A percentile compares a stretch with the other conserved stretches of the same genome.
phyloP scores from a whole-genome alignment of 2,329 filamentous ascomycete genomes.

The Pseudocercospora fijiensis region DNA sequence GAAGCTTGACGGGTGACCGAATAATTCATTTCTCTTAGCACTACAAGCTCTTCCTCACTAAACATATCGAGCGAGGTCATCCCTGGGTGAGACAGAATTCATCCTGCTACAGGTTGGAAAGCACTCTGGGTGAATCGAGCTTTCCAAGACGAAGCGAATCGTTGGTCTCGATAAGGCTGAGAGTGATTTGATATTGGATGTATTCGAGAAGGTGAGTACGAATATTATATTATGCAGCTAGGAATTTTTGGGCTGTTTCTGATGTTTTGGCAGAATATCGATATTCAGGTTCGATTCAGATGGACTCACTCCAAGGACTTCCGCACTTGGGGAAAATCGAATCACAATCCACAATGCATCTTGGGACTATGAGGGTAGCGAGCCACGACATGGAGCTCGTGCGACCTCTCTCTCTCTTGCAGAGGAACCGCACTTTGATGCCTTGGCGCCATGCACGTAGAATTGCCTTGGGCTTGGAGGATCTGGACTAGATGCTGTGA shows the following conservation, averaged over 20 bases:
- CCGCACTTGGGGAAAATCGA: conserved; percentile 70
- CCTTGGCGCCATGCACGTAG: conserved; percentile 64
- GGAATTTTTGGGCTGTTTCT: background rate
- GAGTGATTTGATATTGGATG: conserved; percentile 66
- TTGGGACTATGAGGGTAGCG: conserved; percentile 57
- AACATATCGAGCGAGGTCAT: conserved; percentile 65
- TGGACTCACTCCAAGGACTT: conserved; percentile 68
- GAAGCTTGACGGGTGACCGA: background rate
- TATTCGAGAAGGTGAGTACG: conserved; percentile 56
- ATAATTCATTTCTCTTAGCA: background rate
- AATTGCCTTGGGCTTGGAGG: conserved; percentile 60
- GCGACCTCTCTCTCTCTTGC: conserved; percentile 62
- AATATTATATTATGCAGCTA: no score
- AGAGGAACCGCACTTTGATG: conserved; percentile 68
- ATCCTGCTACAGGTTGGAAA: conserved; percentile 74
- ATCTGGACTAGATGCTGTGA: background rate
- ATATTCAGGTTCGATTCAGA: conserved; percentile 70
- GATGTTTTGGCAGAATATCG: conserved; percentile 52
- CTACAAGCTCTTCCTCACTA: conserved; percentile 37
- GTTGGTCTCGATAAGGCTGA: conserved; percentile 68
- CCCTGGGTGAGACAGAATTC: conserved; percentile 66
- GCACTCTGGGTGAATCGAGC: conserved; percentile 69
- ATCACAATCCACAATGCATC: conserved; percentile 2
- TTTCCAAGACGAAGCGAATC: conserved; percentile 67
- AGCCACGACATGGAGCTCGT: conserved; percentile 69